Evolutionary conservation across 805 yeast species (phyloP).

Genomic region (Barnettozyma sucrosica): DNA sequence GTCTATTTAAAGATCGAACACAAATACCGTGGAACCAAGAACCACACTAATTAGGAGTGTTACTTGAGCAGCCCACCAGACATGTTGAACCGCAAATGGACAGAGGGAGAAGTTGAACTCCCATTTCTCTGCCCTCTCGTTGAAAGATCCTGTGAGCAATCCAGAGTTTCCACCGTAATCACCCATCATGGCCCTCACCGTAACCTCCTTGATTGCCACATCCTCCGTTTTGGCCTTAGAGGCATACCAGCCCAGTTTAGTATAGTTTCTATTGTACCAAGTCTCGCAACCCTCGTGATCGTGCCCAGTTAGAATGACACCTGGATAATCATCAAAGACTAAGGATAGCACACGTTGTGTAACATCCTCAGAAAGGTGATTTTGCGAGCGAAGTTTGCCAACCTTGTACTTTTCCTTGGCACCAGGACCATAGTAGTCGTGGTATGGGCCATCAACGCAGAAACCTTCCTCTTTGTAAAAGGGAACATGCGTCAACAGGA

Average conservation of each 20-base stretch:
- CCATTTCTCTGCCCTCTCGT: constrained; percentile 42
- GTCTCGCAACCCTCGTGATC: constrained; percentile 93
- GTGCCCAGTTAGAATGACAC: constrained; percentile 87
- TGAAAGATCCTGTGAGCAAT: constrained; percentile 67
- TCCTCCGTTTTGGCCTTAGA: constrained; percentile 33
- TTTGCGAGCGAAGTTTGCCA: constrained; percentile 74
- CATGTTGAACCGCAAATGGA: constrained; percentile 80
- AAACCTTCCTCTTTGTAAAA: constrained; percentile 75
- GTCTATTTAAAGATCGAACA: constrained; percentile 12
- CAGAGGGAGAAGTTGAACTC: constrained; percentile 67
- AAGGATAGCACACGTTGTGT: constrained; percentile 63
- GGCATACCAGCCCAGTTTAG: constrained; percentile 53
- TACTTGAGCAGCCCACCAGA: constrained; percentile 90
- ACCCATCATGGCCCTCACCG: constrained; percentile 95
- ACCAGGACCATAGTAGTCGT: constrained; percentile 50
- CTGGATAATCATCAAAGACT: constrained; percentile 66
- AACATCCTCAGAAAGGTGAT: constrained; percentile 67
- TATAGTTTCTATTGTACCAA: constrained; percentile 44
- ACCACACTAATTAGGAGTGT: constrained; percentile 37
- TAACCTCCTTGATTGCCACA: constrained; percentile 60
- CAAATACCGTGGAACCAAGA: constrained; percentile 28
- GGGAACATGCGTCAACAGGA: constrained; percentile 85
- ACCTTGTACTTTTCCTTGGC: constrained; percentile 60
- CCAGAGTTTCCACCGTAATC: constrained; percentile 91
- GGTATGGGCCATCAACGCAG: constrained; percentile 82